Percentiles rank a stretch among this genome's conserved stretches.
phyloP scores from a whole-genome alignment of 192 early-diverging fungal genomes.

The Chytriomyces hyalinus region DNA sequence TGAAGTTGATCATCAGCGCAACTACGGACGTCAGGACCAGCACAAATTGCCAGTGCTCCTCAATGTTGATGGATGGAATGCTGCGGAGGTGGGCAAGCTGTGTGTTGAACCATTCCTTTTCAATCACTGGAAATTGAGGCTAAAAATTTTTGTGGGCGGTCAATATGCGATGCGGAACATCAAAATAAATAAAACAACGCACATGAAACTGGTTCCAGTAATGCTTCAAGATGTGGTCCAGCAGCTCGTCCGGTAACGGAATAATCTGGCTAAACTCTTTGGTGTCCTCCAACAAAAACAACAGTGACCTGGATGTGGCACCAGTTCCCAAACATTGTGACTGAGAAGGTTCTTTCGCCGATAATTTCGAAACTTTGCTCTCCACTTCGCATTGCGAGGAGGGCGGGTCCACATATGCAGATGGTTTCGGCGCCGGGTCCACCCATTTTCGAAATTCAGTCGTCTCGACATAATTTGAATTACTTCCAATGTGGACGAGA shows the following conservation, averaged over 20 bases:
- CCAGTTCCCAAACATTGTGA: not conserved
- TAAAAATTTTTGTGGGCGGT: not conserved
- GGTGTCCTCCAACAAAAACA: not conserved
- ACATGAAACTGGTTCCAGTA: conserved; percentile 32
- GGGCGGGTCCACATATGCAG: not conserved
- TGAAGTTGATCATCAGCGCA: conserved; percentile 36
- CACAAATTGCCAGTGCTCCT: conserved; percentile 18
- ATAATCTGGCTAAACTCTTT: conserved; percentile 8
- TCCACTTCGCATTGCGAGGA: not conserved
- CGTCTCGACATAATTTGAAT: not conserved
- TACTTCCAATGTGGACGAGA: conserved; percentile 16
- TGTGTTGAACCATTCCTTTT: conserved; percentile 16
- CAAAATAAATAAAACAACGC: conserved; percentile 3
- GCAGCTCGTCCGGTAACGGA: conserved; percentile 4
- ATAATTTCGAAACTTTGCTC: not conserved
- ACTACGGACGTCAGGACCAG: conserved; percentile 29
- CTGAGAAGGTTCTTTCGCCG: not conserved
- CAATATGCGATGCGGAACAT: not conserved
- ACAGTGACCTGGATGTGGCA: not conserved
- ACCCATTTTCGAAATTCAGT: not conserved
- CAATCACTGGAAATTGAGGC: conserved; percentile 30
- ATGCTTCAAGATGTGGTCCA: conserved; percentile 12
- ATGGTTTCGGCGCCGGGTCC: not conserved
- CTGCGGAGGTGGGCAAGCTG: conserved; percentile 7
- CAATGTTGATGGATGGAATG: conserved; percentile 4